These are phyloP conservation scores for Nakazawaea anatomiae DNA, from an alignment of 805 yeast species.

Conservation along the genomic window DNA sequence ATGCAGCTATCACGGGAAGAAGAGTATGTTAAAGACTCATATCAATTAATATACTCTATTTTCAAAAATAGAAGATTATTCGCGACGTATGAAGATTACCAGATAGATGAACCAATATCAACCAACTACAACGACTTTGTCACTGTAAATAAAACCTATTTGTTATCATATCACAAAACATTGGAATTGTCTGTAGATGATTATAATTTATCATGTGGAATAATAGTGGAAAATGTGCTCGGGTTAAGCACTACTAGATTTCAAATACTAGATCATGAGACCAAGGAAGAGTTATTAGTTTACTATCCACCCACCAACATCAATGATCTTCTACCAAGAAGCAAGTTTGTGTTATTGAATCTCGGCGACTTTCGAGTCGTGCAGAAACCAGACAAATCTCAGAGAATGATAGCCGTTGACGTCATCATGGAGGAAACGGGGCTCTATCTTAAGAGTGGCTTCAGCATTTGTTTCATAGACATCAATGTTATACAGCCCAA, in stretches of 20 bases:
- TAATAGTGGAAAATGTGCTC: conserved; percentile 44
- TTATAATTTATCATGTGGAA: conserved; percentile 46
- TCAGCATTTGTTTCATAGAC: conserved; percentile 31
- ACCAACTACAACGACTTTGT: conserved; percentile 37
- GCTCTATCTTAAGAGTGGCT: conserved; percentile 44
- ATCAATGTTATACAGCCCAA: conserved; percentile 18
- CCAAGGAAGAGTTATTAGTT: conserved; percentile 26
- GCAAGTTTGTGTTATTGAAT: conserved; percentile 42
- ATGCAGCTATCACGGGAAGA: conserved; percentile 18
- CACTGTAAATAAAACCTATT: conserved; percentile 43
- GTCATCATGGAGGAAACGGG: conserved; percentile 55
- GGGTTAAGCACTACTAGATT: conserved; percentile 59
- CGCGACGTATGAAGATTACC: conserved; percentile 34
- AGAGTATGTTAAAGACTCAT: conserved; percentile 41
- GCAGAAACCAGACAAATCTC: conserved; percentile 6
- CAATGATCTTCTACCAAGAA: conserved; percentile 49
- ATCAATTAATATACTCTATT: conserved; percentile 47
- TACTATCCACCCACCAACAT: conserved; percentile 55
- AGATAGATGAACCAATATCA: conserved; percentile 41
- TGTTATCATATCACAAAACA: conserved; percentile 38
- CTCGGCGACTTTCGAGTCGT: conserved; percentile 40
- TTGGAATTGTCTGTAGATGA: conserved; percentile 42
- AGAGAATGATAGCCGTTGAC: conserved; percentile 29
- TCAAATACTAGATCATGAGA: conserved; percentile 28
- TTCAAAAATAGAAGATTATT: conserved; percentile 46